Conservation (phyloP, 129 eudicot species). For the Escallonia herrerae region DNA sequence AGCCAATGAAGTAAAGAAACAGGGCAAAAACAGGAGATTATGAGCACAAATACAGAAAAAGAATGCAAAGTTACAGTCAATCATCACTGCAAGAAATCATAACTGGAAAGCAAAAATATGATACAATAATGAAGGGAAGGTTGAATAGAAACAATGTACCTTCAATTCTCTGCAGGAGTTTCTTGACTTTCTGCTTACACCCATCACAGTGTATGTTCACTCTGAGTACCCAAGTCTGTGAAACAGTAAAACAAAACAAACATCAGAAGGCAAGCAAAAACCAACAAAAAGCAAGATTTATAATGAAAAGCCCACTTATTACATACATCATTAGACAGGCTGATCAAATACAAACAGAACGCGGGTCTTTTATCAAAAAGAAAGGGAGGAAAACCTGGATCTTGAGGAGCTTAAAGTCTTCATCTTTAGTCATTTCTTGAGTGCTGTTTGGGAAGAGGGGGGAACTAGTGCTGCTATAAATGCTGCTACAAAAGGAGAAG, state of each 20-base stretch:
- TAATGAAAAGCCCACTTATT: neutral
- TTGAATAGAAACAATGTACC: conserved; percentile 25
- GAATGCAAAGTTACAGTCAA: neutral
- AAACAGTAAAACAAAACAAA: neutral
- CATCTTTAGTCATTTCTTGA: conserved; percentile 79
- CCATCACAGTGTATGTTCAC: conserved; percentile 83
- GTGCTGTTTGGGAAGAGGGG: conserved; percentile 24
- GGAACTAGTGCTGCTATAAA: conserved; percentile 16
- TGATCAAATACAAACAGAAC: neutral
- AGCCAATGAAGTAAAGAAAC: no score
- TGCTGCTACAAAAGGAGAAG: conserved; percentile 23
- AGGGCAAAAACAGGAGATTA: neutral
- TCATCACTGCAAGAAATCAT: no score
- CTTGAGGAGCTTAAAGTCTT: conserved; percentile 92
- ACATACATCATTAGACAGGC: neutral
- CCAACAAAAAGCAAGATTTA: neutral
- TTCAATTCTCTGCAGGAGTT: conserved; percentile 65
- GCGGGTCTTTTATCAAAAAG: neutral
- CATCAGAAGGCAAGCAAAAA: neutral
- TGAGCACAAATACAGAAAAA: conserved; percentile 2
- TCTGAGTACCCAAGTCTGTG: conserved; percentile 72
- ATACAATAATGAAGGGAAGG: neutral
- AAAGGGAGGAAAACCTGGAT: conserved; percentile 51
- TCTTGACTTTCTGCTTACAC: conserved; percentile 70
- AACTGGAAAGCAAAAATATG: neutral